Evolutionary conservation across 495 filamentous ascomycete species (phyloP), one percentile per base, ranked within the genome.

Genomic region (Aspergillus incahuasiensis): DNA sequence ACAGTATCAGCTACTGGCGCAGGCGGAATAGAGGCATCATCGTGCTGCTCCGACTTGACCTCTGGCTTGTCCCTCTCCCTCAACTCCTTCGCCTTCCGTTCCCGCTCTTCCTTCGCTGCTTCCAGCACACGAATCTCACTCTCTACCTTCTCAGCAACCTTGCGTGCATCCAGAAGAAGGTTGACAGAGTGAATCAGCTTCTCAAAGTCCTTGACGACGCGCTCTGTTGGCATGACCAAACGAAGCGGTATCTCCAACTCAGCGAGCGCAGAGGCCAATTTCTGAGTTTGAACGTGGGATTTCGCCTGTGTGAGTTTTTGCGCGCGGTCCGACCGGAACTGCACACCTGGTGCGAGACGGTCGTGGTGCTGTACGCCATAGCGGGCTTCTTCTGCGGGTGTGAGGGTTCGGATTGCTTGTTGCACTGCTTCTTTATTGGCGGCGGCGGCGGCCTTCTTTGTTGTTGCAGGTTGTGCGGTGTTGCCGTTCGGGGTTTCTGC

Each of bases 351-450:
- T 16, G 87, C 82, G 21, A 96, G 78, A 0, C 91, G 90, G 30
- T 98, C 95, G 63, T 94, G 90, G 59, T 89, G 88, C 9, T 85
- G 79, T 1, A 97, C 85, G 44, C 92, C 94, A 65, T 90, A 97
- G 15, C 85, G 79, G 30, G 76, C 65, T 73, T 95, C 87, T 62
- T 94, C 86, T 44, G 84, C 79, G 35, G 85, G 76, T 0, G 85
- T 85, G 52, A 96, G 87, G 48, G 86, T 85, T 59, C 83, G 80
- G 15, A 86, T 79, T 21, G 84, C 74, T 13, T 76, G 79, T 32
- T 74, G 70, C 12, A 75, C 39, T n/a, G 39, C 64, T 53, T 74
- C 68, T 50, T 70, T 73, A 50, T 65, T 73, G 22, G 62, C 61
- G 13, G 63, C 62, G 6, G 61, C 58, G 32, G 72, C 65, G 22